Evolutionary conservation across 495 filamentous ascomycete species (phyloP).

Genomic region (Cetradonia linearis): DNA sequence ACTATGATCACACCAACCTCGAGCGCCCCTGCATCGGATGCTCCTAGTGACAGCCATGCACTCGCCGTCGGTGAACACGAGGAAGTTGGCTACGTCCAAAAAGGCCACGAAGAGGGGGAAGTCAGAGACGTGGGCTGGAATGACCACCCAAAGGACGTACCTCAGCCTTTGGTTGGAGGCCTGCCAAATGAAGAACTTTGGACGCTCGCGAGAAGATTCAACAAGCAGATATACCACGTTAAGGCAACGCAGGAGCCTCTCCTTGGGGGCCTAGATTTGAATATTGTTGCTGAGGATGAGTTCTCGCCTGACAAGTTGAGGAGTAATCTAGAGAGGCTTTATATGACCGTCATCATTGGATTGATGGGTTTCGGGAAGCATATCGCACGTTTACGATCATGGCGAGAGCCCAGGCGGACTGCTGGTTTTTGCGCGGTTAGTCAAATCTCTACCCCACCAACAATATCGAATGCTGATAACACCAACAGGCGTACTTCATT

Average conservation of each 20-base stretch:
- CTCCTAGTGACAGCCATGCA: conserved; percentile 41
- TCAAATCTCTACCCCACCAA: neutral
- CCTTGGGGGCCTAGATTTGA: conserved; percentile 60
- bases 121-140: conserved; percentile 69
- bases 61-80: conserved; percentile 37
- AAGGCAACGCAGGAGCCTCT: conserved; percentile 51
- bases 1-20: conserved; percentile 23
- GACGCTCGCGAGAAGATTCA: conserved; percentile 69
- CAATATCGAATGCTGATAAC: conserved; percentile 11
- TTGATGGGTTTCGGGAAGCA: conserved; percentile 60
- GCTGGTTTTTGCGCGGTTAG: conserved; percentile 53
- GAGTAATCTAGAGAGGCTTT: conserved; percentile 70
- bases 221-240: conserved; percentile 90
- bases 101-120: conserved; percentile 35
- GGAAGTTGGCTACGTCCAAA: conserved; percentile 42
- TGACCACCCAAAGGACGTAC: conserved; percentile 45
- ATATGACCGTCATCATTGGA: conserved; percentile 69
- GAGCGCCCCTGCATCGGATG: conserved; percentile 16
- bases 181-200: conserved; percentile 78
- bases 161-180: conserved; percentile 56
- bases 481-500: conserved; percentile 50
- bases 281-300: conserved; percentile 70
- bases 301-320: conserved; percentile 82
- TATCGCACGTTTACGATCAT: conserved; percentile 65
- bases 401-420: conserved; percentile 63